phyloP scores from a whole-genome alignment of 2,329 filamentous ascomycete genomes.

The Colletotrichum horii region DNA sequence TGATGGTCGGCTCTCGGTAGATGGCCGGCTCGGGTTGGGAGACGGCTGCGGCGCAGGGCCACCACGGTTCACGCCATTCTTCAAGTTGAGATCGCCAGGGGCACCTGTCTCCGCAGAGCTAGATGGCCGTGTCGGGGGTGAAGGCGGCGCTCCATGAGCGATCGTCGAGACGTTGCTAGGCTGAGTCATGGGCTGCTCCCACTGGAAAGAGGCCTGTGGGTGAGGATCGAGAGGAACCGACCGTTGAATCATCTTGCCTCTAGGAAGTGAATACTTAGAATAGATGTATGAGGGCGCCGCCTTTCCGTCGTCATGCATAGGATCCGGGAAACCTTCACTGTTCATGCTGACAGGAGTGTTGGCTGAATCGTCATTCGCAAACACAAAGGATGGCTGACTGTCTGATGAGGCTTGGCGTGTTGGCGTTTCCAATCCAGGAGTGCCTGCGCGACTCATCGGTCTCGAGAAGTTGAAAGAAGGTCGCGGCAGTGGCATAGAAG shows the following conservation, averaged over 20 bases:
- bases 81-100: slow-evolving; percentile 43
- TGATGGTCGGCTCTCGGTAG: slow-evolving; percentile 50
- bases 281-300: slow-evolving; percentile 81
- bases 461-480: slow-evolving; percentile 94
- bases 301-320: slow-evolving; percentile 48
- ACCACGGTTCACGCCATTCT: slow-evolving; percentile 51
- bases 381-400: slow-evolving; percentile 68
- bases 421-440: slow-evolving; percentile 62
- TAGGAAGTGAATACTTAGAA: slow-evolving; percentile 81
- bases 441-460: slow-evolving; percentile 78
- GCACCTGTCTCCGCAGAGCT: slow-evolving; percentile 53
- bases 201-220: slow-evolving; percentile 61
- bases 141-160: slow-evolving; percentile 58
- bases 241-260: slow-evolving; percentile 80
- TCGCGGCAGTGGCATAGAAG: slow-evolving; percentile 70
- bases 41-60: slow-evolving; percentile 47
- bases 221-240: slow-evolving; percentile 63
- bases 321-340: slow-evolving; percentile 70
- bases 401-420: slow-evolving; percentile 69
- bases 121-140: slow-evolving; percentile 64
- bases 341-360: slow-evolving; percentile 76
- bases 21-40: slow-evolving; percentile 49
- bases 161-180: slow-evolving; percentile 49
- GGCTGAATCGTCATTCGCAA: slow-evolving; percentile 65
- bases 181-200: slow-evolving; percentile 60